Base-by-base conservation (phyloP, 1,284 basidiomycete species). In the Ustilago tritici region DNA sequence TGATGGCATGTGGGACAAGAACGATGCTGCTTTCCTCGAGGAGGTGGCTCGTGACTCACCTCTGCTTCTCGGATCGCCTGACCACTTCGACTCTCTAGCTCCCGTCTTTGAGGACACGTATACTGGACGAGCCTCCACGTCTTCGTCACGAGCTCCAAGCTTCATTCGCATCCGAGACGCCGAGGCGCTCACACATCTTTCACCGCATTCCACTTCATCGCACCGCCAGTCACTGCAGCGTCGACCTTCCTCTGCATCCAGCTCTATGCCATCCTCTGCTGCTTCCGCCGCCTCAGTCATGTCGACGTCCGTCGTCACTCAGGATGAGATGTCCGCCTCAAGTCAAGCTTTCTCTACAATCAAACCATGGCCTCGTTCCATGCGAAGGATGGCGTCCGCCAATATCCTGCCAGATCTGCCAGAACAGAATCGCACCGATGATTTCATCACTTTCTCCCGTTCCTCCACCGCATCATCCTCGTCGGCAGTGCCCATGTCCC, bases 21-120 rank as follows among this genome's bases (percentile, higher is more conserved):
- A 73, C 57, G 75, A 77, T 35, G 66, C 75, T n/a, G 75, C 75
- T 17, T 77, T 77, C 49, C 70, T 77, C 53, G 59, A 77, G 38
- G 66, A 77, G 23, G 70, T 77, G 28, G 70, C 75, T 12, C 70
- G 63, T 35, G 36, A 57, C n/a, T 70, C 72, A 6, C 73, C 68
- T 7, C 36, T 61, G 6, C 36, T 70, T 8, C 57, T 65, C 23
- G 32, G 28, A 41, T 62, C 63, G 0, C 47, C 58, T 12, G 56
- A 68, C 36, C 62, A 47, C 58, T 65, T 68, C 41, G 62, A 64
- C 35, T 41, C 68, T 17, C 34, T 66, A 8, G 56, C 64, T 35
- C 58, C 68, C 3, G 43, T 54, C 17, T 56, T 61, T 11, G 61
- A 65, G n/a, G 56, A 65, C 38, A 47, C 43, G 11, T 49, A 54